Base-by-base conservation (phyloP, 164 flowering plant genomes). In the Chimonanthus praecox region DNA sequence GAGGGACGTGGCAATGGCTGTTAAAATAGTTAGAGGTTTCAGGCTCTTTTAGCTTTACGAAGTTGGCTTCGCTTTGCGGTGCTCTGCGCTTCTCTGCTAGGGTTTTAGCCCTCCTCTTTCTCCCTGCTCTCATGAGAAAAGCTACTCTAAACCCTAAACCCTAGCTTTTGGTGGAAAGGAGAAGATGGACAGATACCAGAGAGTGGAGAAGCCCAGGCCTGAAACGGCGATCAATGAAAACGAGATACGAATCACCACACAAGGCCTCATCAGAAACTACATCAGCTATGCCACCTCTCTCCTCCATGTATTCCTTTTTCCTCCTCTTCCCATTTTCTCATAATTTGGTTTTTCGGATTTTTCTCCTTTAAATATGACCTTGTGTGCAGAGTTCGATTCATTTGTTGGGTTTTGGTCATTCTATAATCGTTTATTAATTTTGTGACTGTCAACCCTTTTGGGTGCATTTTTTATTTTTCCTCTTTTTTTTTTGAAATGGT, bases 181-280 rank as follows among this genome's bases (percentile, higher is more conserved):
- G 33, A n/a, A 70, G 77, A 90, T 90, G 96, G 96, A 91, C 60
- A 82, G 89, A 64, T 91, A 89, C 73, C 87, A 84, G 85, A 84
- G 85, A 74, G 96, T 91, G 13, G 92, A 87, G 80, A 89, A 85
- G 68, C 90, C 90, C 15, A 88, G 83, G 74, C 83, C 90, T 7
- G 91, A 86, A 54, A 68, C 81, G 1, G 78, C 88, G 15, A 88
- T 89, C 6, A 83, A 77, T 78, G 93, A 89, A 78, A 91, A 91
- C 73, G 92, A 91, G 85, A 88, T 87, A 78, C 86, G 96, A 33
- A 86, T 93, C 84, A 93, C 98, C 16, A 74, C 91, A 0, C 90
- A 85, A 54, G 98, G 98, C 21, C 83, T 83, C n/a, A 82, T 94
- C 44, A 73, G 90, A 5, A 94, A 89, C 84, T 94, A 91, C 74